Percentiles rank a stretch among this genome's conserved stretches.
Conservation (phyloP, 306 rosid genomes). For the Cercis canadensis region DNA sequence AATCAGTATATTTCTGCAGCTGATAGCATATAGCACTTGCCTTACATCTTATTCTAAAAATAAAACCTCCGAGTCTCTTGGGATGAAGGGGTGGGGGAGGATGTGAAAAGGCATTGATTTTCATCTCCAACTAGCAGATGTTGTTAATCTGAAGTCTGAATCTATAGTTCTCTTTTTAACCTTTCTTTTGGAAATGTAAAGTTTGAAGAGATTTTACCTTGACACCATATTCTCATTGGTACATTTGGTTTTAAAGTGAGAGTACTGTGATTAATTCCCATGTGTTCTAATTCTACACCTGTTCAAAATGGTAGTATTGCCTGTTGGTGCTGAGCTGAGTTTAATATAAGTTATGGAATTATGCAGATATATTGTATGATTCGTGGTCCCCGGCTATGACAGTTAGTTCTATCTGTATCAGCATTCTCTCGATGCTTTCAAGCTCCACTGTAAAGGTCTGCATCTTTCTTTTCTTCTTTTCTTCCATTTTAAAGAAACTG, state of each 20-base stretch:
- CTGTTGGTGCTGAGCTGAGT: slow-evolving; percentile 40
- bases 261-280: slow-evolving; percentile 3
- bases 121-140: neutral
- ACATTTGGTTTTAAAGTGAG: slow-evolving; percentile 6
- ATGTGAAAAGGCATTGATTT: slow-evolving; percentile 13
- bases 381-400: slow-evolving; percentile 99
- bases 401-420: slow-evolving; percentile 98
- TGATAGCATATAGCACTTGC: neutral
- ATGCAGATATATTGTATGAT: slow-evolving; percentile 96
- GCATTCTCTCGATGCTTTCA: slow-evolving; percentile 99
- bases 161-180: neutral
- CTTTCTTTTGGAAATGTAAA: slow-evolving; percentile 7
- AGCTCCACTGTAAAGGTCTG: slow-evolving; percentile 94
- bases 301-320: neutral
- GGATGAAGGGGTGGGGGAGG: neutral
- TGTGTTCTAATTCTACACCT: neutral
- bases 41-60: neutral
- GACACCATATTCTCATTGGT: slow-evolving; percentile 18
- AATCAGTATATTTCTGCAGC: neutral
- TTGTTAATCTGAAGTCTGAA: slow-evolving; percentile 10
- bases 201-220: slow-evolving; percentile 26
- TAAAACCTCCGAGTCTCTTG: neutral
- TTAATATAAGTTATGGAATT: slow-evolving; percentile 36
- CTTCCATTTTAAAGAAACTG: neutral
- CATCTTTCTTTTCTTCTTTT: slow-evolving; percentile 27